These are phyloP conservation scores for Limtongia smithiae DNA, from an alignment of 805 yeast genomes.

Conservation along the genomic window DNA sequence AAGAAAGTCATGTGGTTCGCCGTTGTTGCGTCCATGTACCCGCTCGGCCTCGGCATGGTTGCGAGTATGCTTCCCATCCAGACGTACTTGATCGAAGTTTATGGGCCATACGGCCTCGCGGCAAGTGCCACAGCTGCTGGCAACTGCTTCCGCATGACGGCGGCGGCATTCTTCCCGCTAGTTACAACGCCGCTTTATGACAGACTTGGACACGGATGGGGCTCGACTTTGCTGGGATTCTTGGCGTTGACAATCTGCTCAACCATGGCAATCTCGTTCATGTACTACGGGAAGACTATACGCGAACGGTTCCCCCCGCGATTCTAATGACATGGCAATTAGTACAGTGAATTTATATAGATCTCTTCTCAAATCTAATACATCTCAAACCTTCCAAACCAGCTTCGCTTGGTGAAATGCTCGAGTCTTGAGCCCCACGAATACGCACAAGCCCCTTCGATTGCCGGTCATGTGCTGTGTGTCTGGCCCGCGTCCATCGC, in stretches of 20 bases:
- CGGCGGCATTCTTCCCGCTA: constrained; percentile 67
- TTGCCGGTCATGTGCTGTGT: too few relatives aligned
- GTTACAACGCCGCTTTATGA: constrained; percentile 50
- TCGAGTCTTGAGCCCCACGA: too few relatives aligned
- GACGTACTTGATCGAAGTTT: constrained; percentile 42
- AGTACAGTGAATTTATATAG: too few relatives aligned
- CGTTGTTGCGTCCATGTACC: constrained; percentile 56
- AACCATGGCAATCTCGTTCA: constrained; percentile 9
- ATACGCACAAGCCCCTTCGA: too few relatives aligned
- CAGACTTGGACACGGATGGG: constrained; percentile 25
- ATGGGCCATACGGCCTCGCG: constrained; percentile 56
- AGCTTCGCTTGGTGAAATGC: too few relatives aligned
- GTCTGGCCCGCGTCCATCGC: too few relatives aligned
- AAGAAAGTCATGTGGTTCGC: constrained; percentile 49
- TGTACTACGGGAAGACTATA: background rate
- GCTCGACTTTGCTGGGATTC: constrained; percentile 52
- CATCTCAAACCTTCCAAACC: too few relatives aligned
- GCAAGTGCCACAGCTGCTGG: constrained; percentile 73
- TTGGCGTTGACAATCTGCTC: constrained; percentile 31
- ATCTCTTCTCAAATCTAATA: too few relatives aligned
- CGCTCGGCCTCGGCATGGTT: constrained; percentile 40
- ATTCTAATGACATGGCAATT: too few relatives aligned
- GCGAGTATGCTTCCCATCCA: constrained; percentile 39
- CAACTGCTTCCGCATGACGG: constrained; percentile 53
- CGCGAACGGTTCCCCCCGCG: constrained; percentile 12